Evolutionary conservation across 805 yeast genomes (phyloP).

Genomic region (Kodamaea fukazawae): DNA sequence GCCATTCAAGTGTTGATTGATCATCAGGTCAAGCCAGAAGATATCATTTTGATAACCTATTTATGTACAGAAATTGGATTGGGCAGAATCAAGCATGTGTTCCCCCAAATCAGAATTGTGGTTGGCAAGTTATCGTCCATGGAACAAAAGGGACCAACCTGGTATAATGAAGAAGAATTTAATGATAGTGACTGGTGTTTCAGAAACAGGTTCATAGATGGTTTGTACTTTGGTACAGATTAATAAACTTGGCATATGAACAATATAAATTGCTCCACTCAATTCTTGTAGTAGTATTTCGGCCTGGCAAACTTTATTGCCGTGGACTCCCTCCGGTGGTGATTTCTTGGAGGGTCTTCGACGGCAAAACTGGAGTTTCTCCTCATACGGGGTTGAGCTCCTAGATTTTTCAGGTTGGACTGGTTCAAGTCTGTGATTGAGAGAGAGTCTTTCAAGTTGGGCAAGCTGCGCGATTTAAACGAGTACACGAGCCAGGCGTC

Average conservation of each 20-base stretch:
- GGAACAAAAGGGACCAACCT: constrained; percentile 19
- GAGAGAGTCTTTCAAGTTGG: constrained; percentile 6
- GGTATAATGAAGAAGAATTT: constrained; percentile 38
- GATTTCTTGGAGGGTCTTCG: constrained; percentile 20
- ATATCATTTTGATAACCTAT: constrained; percentile 68
- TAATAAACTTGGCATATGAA: constrained; percentile 7
- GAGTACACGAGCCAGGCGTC: constrained; percentile 6
- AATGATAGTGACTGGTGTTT: constrained; percentile 58
- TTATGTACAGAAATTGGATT: constrained; percentile 78
- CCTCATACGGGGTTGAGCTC: background rate
- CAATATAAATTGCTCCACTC: background rate
- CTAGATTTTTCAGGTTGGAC: background rate
- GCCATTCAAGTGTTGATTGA: constrained; percentile 85
- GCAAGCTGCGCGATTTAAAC: constrained; percentile 8
- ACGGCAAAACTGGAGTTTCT: constrained; percentile 3
- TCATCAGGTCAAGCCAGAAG: constrained; percentile 61
- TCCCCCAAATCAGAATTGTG: constrained; percentile 64
- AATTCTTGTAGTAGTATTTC: constrained; percentile 10
- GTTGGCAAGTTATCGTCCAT: constrained; percentile 61
- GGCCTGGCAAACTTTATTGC: constrained; percentile 47
- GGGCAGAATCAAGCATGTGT: constrained; percentile 69
- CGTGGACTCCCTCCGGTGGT: constrained; percentile 44
- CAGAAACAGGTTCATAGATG: constrained; percentile 67
- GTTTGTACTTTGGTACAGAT: constrained; percentile 71
- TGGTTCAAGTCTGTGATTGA: constrained; percentile 3